Evolutionary conservation across 768 basidiomycete species (phyloP), one percentile per base, ranked within the genome.

Genomic region (Lactarius trivialis): DNA sequence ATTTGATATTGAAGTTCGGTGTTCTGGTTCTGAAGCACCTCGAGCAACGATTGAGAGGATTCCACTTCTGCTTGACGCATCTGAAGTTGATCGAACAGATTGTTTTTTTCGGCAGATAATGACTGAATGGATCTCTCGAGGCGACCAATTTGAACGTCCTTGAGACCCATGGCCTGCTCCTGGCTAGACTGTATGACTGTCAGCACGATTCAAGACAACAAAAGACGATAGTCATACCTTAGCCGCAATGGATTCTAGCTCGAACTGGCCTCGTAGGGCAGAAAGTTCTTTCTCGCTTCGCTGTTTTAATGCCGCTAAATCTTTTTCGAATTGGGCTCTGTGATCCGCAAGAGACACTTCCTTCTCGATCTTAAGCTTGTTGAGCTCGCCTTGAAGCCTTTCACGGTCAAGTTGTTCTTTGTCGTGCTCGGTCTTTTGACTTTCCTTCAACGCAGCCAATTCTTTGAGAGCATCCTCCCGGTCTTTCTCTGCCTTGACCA

Each of bases 401-500:
- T 75, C 73, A 61, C 74, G 81, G 65, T 85, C 85, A 5, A 72
- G 71, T 54, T 79, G 71, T 15, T 74, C 75, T 57, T 73, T 75
- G 53, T 78, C 77, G 60, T 69, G 74, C 58, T 79, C 80, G 55
- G 71, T 75, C 59, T 71, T 82, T 61, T 82, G 85, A 71, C 73
- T 83, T 66, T 79, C 84, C 65, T 74, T 77, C 55, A 84, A 83
- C 19, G 74, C 78, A 68, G 76, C 78, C 45, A 77, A 69, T 66
- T 91, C 89, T 69, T 81, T 85, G 55, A 81, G 61, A 0, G 82
- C 78, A 61, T 96, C 93, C 39, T 98, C 94, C 68, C 84, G 84
- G 26, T 96, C 93, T 77, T 93, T 94, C 74, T 98, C 96, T 6
- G 93, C 87, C 71, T 93, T 98, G 32, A 98, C 92, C n/a, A 96